These are phyloP conservation scores for Penicillium glabrum DNA, from an alignment of 2,329 filamentous ascomycete genomes.

Conservation along the genomic window DNA sequence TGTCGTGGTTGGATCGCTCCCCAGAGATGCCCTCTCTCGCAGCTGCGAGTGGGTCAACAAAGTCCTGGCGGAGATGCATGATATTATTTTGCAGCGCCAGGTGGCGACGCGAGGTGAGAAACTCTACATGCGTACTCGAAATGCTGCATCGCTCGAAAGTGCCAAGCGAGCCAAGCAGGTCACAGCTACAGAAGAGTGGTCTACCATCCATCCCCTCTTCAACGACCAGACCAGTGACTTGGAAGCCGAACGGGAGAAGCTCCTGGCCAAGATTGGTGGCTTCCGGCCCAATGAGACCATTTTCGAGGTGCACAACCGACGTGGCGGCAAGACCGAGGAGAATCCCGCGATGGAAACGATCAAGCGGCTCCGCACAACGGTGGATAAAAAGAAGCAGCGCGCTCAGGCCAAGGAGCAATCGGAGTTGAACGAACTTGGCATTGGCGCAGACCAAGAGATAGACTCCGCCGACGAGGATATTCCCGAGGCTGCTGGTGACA, in stretches of 20 bases:
- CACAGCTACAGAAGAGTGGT: conserved; percentile 68
- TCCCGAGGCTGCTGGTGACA: conserved; percentile 36
- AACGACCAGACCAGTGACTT: conserved; percentile 61
- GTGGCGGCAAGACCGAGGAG: conserved; percentile 60
- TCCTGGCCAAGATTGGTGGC: conserved; percentile 84
- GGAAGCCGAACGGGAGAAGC: conserved; percentile 74
- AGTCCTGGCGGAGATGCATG: conserved; percentile 70
- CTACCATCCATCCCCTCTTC: conserved; percentile 77
- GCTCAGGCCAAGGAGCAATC: conserved; percentile 30
- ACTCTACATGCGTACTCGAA: conserved; percentile 85
- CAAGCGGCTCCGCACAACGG: conserved; percentile 42
- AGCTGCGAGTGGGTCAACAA: conserved; percentile 83
- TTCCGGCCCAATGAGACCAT: conserved; percentile 92
- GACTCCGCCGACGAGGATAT: conserved; percentile 44
- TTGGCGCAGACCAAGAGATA: conserved; percentile 34
- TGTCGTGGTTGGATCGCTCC: conserved; percentile 75
- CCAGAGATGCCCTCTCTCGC: conserved; percentile 70
- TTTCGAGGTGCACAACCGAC: conserved; percentile 86
- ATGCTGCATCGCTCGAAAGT: conserved; percentile 85
- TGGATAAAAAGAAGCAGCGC: conserved; percentile 45
- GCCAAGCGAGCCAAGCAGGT: conserved; percentile 83
- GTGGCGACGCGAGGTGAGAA: conserved; percentile 89
- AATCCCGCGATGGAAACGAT: conserved; percentile 55
- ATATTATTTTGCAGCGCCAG: conserved; percentile 67
- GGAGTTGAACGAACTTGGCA: conserved; percentile 22